These are phyloP conservation scores for Alternaria longipes DNA, from an alignment of 2,329 filamentous ascomycete genomes.

Conservation along the genomic window DNA sequence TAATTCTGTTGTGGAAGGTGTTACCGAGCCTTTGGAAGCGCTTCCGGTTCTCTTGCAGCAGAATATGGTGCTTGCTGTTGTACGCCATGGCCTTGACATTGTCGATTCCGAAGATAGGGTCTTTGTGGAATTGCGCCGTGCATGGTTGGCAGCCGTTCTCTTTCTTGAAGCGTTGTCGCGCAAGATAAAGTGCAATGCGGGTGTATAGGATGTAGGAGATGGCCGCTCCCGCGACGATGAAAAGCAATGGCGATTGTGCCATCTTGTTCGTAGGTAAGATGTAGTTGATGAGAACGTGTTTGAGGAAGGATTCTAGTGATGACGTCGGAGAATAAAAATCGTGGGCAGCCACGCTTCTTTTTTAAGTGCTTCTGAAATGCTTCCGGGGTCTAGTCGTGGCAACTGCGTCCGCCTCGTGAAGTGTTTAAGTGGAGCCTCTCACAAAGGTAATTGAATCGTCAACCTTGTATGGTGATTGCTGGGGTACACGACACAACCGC, in stretches of 20 bases:
- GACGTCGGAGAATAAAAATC: conserved; percentile 3
- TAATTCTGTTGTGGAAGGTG: conserved; percentile 54
- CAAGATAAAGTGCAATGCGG: conserved; percentile 46
- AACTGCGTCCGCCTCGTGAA: background rate
- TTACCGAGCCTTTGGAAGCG: conserved; percentile 39
- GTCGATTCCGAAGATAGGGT: conserved; percentile 65
- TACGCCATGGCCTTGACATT: conserved; percentile 54
- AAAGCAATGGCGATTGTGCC: conserved; percentile 38
- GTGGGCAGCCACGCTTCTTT: background rate
- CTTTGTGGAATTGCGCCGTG: conserved; percentile 60
- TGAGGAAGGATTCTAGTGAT: background rate
- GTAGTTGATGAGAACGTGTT: background rate
- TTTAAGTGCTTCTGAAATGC: background rate
- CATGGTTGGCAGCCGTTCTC: conserved; percentile 60
- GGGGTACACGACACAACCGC: background rate
- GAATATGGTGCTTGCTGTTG: conserved; percentile 45
- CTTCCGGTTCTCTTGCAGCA: conserved; percentile 32
- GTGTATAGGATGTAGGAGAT: conserved; percentile 49
- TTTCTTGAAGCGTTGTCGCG: conserved; percentile 50
- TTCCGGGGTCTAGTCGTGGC: background rate
- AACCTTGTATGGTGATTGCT: background rate
- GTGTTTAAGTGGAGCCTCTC: background rate
- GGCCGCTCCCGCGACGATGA: conserved; percentile 43
- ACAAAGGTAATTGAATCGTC: background rate
- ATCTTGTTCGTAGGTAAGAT: conserved; percentile 19